Evolutionary conservation across 1,284 basidiomycete species (phyloP).

Genomic region (Moesziomyces sp.): DNA sequence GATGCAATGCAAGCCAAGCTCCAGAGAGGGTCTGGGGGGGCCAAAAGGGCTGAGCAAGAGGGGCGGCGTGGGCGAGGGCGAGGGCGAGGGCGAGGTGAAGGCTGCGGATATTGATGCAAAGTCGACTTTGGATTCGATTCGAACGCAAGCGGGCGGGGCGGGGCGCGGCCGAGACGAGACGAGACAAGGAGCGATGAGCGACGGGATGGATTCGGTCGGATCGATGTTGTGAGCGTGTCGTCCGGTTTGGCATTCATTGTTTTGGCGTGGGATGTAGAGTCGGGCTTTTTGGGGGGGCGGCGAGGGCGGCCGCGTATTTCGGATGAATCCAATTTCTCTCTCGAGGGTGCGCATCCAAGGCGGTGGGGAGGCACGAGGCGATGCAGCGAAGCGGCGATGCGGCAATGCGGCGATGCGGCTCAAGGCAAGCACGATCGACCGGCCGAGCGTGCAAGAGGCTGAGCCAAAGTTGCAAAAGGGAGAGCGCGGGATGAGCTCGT

Average conservation of each 20-base stretch:
- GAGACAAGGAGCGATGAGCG: neutral
- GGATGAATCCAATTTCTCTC: too few species aligned
- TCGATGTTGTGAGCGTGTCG: slow-evolving; percentile 35
- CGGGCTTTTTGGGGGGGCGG: too few species aligned
- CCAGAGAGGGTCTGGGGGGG: slow-evolving; percentile 4
- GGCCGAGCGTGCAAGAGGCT: too few species aligned
- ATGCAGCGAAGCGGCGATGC: too few species aligned
- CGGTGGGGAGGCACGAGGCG: too few species aligned
- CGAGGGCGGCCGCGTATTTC: too few species aligned
- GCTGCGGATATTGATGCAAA: neutral
- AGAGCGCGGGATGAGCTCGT: too few species aligned
- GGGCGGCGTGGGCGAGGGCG: too few species aligned
- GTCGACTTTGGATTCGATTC: slow-evolving; percentile 9
- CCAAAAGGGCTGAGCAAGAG: neutral
- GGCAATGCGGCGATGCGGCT: too few species aligned
- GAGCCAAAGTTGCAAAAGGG: too few species aligned
- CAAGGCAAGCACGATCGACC: too few species aligned
- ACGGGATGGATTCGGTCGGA: slow-evolving; percentile 21
- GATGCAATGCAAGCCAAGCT: neutral
- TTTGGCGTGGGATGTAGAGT: neutral
- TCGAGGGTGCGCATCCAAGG: too few species aligned
- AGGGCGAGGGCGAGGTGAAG: slow-evolving; percentile 2
- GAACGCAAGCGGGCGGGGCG: neutral
- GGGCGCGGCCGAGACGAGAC: slow-evolving; percentile 2
- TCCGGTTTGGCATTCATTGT: slow-evolving; percentile 6